Base-by-base conservation (phyloP, 768 basidiomycete species). In the Tricholoma saponaceum region DNA sequence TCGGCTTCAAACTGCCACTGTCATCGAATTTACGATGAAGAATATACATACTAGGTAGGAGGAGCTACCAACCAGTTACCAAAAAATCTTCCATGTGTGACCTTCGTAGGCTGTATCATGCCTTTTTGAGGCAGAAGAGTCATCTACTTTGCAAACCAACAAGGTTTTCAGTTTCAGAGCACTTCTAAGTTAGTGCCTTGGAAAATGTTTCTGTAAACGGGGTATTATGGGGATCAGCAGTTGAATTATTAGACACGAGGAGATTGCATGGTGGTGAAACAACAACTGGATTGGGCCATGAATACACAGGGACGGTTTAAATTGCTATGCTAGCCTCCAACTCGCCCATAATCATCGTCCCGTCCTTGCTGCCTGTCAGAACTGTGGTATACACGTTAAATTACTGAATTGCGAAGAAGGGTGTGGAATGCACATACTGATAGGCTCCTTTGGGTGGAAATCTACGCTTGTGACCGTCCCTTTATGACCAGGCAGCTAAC, bases 401-500 rank as follows among this genome's bases (percentile, higher is more conserved):
- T 30, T 23, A 49, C 7, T 16, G 35, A 20, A 14, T 30, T 54
- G 39, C 22, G 22, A 51, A 14, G 13, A 55, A 10, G 14, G 59
- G 26, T 7, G 33, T 6, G 46, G 9, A 30, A 47, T 13, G 3
- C 25, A 78, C 94, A 62, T 71, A 96, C 94, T 83, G 70, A 97
- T 95, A 10, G 95, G 95, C 65, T 97, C 95, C 66, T 87, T 92
- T 8, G 96, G 95, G 70, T 96, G 94, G 78, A 96, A 97, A 64
- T 96, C 97, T 0, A 94, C 92, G n/a, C 88, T 78, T 1, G 93
- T 95, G 13, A 98, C 95, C 0, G 95, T 95, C 10, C 96, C 95
- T 70, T 93, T 97, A 71, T 99, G 96, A 13, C 96, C 96, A 37
- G 96, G 93, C 56, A 98, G 81, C 91, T 92, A 41, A 39, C 23